Evolutionary conservation across 192 early-diverging fungal species (phyloP), one percentile per base, ranked within the genome.

Genomic region (Borealophlyctis nickersoniae): DNA sequence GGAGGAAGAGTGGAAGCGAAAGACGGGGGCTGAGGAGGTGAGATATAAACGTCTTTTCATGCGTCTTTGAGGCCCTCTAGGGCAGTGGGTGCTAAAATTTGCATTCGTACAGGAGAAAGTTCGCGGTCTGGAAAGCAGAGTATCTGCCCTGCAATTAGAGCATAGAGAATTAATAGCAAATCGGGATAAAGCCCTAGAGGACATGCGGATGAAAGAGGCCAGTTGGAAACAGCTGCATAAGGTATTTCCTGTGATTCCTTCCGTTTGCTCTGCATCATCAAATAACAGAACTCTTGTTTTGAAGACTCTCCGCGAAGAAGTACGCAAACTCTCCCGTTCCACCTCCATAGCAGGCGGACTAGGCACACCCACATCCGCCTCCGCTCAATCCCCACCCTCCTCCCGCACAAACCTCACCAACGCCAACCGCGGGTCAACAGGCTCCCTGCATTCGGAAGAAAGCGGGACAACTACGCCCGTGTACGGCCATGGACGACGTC

Each of bases 211-310:
- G 60, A 77, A 84, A 9, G 91, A 92, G 67, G 68, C 69, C 16
- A 86, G 88, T 66, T 52, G 90, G 3, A 81, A 85, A 49, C 87
- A 85, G 34, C 48, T 90, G 13, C 90, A 91, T 69, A 91, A 87
- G 76, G 90, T 89, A 75, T 54, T 36, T 32, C 34, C 22, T 36
- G 19, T 4, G 27, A 2, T 16, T 49, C 32, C 16, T 26, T 52
- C 22, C n/a, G n/a, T n/a, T n/a, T n/a, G n/a, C n/a, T n/a, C n/a
- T n/a, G n/a, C n/a, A n/a, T n/a, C n/a, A n/a, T 56, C 36, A 28
- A 49, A 27, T 54, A 16, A 19, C 22, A n/a, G 19, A 35, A n/a
- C 34, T n/a, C 22, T 28, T 54, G 24, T 3, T 16, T 58, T 52
- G 27, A 1, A 23, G 65, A 84, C 89, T 2, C 71, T 92, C 5